These are phyloP conservation scores for Eucalyptus tenuipes DNA, from an alignment of 345 rosid genomes.

Conservation along the genomic window DNA sequence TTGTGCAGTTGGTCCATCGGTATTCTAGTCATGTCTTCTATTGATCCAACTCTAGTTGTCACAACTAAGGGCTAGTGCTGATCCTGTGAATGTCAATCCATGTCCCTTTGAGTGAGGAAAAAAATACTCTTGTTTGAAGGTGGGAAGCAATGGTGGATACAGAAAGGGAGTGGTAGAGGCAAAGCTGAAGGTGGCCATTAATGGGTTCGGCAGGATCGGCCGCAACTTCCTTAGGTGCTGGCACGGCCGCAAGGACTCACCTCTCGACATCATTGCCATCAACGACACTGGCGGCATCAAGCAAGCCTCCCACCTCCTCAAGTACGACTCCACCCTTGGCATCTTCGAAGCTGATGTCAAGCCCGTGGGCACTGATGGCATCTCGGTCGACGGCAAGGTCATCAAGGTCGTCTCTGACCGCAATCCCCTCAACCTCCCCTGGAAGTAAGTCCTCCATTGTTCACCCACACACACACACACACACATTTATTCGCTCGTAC, in stretches of 20 bases:
- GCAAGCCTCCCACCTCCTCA: conserved; percentile 96
- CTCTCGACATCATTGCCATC: conserved; percentile 79
- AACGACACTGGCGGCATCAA: conserved; percentile 93
- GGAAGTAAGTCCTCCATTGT: conserved; percentile 45
- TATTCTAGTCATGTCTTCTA: neutral
- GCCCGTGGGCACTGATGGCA: conserved; percentile 64
- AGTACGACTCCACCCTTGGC: conserved; percentile 94
- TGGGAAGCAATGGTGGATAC: conserved; percentile 61
- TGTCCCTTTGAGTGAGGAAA: neutral
- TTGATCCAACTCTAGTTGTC: neutral
- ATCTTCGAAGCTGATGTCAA: conserved; percentile 88
- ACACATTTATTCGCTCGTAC: neutral
- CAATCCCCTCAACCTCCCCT: conserved; percentile 68
- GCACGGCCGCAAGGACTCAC: conserved; percentile 93
- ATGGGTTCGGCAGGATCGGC: conserved; percentile 88
- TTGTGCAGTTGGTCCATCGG: neutral
- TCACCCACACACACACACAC: neutral
- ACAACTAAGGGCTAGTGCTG: neutral
- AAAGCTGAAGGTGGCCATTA: conserved; percentile 85
- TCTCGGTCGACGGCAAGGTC: conserved; percentile 98
- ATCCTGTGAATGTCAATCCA: neutral
- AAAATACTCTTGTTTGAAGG: conserved; percentile 2
- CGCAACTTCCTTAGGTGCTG: conserved; percentile 97
- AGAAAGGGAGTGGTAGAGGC: conserved; percentile 62
- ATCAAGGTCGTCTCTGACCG: conserved; percentile 81